phyloP scores from a whole-genome alignment of 2,329 filamentous ascomycete genomes.

The Akanthomyces uredinophilus region DNA sequence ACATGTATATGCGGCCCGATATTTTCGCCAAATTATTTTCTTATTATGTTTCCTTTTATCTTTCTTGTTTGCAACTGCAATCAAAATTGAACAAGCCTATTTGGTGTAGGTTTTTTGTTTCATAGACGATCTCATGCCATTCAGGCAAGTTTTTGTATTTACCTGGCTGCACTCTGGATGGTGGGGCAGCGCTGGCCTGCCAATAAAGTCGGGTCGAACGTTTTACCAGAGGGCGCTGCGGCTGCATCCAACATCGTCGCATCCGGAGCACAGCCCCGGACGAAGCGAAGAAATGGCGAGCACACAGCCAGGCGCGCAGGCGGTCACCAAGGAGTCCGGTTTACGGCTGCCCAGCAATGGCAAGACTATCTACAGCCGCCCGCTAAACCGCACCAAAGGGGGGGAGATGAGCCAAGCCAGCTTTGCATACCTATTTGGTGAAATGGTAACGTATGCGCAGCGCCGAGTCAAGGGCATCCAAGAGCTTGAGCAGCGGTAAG shows the following conservation, averaged over 20 bases:
- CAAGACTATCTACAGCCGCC: slow-evolving; percentile 97
- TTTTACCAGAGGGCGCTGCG: not conserved
- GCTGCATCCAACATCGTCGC: not conserved
- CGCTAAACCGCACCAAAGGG: slow-evolving; percentile 83
- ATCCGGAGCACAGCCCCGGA: not conserved
- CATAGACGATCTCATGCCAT: too few relatives aligned
- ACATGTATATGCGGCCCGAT: too few relatives aligned
- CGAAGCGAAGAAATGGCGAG: slow-evolving; percentile 40
- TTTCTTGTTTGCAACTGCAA: too few relatives aligned
- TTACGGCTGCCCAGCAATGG: slow-evolving; percentile 87
- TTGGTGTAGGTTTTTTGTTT: too few relatives aligned
- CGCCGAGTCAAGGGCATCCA: slow-evolving; percentile 84
- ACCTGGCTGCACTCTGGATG: not conserved
- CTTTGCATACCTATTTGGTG: slow-evolving; percentile 92
- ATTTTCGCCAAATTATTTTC: too few relatives aligned
- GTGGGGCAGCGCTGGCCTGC: not conserved
- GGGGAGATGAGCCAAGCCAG: slow-evolving; percentile 86
- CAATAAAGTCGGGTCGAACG: not conserved
- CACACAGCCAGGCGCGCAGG: slow-evolving; percentile 41
- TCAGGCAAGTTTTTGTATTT: too few relatives aligned
- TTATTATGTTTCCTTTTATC: too few relatives aligned
- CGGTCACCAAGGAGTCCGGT: slow-evolving; percentile 49
- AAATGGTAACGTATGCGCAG: slow-evolving; percentile 96
- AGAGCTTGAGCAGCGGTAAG: slow-evolving; percentile 83
- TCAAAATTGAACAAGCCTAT: too few relatives aligned